Base-by-base conservation (phyloP, 305 asterid species). In the Fraxinus latifolia region DNA sequence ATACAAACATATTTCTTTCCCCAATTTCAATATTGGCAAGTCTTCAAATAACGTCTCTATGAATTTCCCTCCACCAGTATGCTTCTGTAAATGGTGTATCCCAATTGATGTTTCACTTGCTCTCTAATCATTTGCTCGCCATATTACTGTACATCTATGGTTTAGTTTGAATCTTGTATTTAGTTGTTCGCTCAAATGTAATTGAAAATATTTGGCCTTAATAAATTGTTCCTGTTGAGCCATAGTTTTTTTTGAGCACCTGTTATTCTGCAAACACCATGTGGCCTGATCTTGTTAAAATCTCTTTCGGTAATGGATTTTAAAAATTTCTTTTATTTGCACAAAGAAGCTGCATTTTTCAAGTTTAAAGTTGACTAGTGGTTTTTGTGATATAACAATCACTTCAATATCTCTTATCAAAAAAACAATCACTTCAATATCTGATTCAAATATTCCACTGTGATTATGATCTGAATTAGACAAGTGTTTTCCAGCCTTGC, bases 61-160 rank as follows among this genome's bases (percentile, higher is more conserved):
- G n/a, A 25, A 25, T 65, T 44, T 44, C 55, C 55, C 36, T 11
- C 73, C 73, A 65, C 31, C n/a, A 65, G 73, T 65, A 8, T 27
- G 33, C 74, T 67, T 27, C n/a, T 27, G 74, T 67, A 68, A 12
- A 68, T 68, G 39, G 36, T 12, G 19, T 68, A 68, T 29, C 74
- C 74, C 37, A 68, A 68, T 70, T 50, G 44, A 82, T 68, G 5
- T 82, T 37, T 58, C 79, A 70, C 27, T 14, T 81, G 19, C 81
- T 62, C 74, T 34, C 37, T 32, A 8, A 62, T 29, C 76, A 27
- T 71, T 37, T 81, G 34, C 68, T 34, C 9, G 65, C 77, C 32
- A 14, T 77, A 42, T 37, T 60, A 37, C 33, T 78, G 39, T 68
- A 68, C 39, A 68, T 68, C 9, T 29, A 68, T 29, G 37, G 36